A percentile compares a stretch with the other conserved stretches of the same genome.
phyloP scores from a whole-genome alignment of 2,329 filamentous ascomycete genomes.

The Rosellinia necatrix region DNA sequence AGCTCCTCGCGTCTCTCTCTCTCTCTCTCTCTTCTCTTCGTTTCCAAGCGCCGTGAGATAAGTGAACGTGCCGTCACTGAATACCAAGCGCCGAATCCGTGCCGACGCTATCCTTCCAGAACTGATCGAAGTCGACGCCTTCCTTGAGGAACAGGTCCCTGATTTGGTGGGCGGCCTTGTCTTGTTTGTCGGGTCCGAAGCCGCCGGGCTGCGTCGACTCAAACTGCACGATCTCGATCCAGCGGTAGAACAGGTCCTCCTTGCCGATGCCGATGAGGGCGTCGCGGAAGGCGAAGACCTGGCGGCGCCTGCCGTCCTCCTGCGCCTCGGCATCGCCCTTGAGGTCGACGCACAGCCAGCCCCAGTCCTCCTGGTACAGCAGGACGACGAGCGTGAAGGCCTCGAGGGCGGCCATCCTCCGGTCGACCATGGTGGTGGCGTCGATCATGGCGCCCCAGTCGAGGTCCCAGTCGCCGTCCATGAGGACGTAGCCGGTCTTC shows the following conservation, averaged over 20 bases:
- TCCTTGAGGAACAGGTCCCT: constrained; percentile 74
- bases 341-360: constrained; percentile 72
- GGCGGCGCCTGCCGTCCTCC: constrained; percentile 66
- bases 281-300: constrained; percentile 81
- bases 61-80: constrained; percentile 4
- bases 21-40: too few relatives aligned
- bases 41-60: too few relatives aligned
- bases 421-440: constrained; percentile 72
- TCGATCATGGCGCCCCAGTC: constrained; percentile 82
- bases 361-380: constrained; percentile 68
- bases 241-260: constrained; percentile 86
- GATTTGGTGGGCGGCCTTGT: constrained; percentile 73
- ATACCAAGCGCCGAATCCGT: constrained; percentile 41
- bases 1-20: too few relatives aligned
- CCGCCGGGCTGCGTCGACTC: constrained; percentile 80
- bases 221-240: constrained; percentile 91
- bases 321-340: constrained; percentile 43
- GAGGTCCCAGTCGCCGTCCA: constrained; percentile 84
- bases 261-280: constrained; percentile 76
- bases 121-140: constrained; percentile 79
- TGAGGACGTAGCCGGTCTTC: constrained; percentile 87
- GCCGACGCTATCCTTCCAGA: constrained; percentile 71
- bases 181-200: constrained; percentile 76
- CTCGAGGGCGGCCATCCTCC: constrained; percentile 62
- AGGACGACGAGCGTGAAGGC: constrained; percentile 74